Evolutionary conservation across 306 rosid genomes (phyloP), one percentile per base, ranked within the genome.

Genomic region (Spatholobus suberectus): DNA sequence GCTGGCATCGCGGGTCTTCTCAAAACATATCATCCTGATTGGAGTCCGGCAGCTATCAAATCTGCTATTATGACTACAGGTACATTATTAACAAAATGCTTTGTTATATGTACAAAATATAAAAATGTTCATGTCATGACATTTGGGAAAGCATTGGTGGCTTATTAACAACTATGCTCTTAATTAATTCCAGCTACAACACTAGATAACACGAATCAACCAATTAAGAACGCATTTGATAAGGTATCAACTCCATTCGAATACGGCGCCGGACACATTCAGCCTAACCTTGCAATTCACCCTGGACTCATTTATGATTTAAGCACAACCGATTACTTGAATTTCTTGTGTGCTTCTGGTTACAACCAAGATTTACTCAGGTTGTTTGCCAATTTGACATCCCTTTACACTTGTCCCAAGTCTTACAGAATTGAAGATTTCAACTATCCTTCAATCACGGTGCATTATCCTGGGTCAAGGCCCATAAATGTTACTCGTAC

Each of bases 41-140:
- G 91, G 95, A 91, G 90, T 67, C 91, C 90, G 0, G 88, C 91
- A 0, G 90, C 91, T 26, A 87, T 89, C 15, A 87, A 82, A 80
- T 91, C 95, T 5, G 95, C 91, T 2, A 86, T 89, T 54, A 91
- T 89, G 91, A 89, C 95, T 4, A 79, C 92, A 1, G 94, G 94
- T 18, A 41, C 47, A n/a, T n/a, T n/a, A n/a, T n/a, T n/a, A n/a
- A n/a, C n/a, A n/a, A n/a, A n/a, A n/a, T n/a, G 41, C 41, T 37
- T 37, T 37, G 5, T 37, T 5, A 37, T 37, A 5, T 37, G 41
- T 37, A 37, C 1, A 32, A 32, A 29, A 29, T 52, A 38, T 26
- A 4, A 47, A n/a, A 15, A 47, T 72, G 52, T 32, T 29, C 20
- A 5, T n/a, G n/a, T n/a, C n/a, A n/a, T n/a, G n/a, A n/a, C n/a